Evolutionary conservation across 2,329 filamentous ascomycete species (phyloP), one percentile per base, ranked within the genome.

Genomic region (Neocucurbitaria cava): DNA sequence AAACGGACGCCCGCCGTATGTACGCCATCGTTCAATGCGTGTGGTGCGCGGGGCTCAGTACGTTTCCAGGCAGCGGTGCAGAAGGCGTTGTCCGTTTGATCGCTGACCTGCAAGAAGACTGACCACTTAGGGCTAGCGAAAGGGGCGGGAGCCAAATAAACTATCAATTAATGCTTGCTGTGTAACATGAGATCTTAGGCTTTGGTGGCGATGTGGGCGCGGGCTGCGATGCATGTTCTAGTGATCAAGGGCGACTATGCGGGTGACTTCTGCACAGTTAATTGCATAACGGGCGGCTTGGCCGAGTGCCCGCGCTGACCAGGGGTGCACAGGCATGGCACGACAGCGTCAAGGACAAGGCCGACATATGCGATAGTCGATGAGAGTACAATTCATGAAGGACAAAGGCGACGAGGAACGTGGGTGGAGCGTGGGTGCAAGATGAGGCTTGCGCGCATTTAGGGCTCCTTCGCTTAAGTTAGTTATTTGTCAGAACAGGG

Each of bases 181-280:
- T 73, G 73, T 69, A 70, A 74, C 70, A 52, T 59, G 30, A 46
- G 54, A 61, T 54, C 56, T 53, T 52, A 54, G 41, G 59, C 57
- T 45, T 49, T 60, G 60, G 61, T 58, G 66, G 65, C 55, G 61
- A 59, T 56, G n/a, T n/a, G 54, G 58, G 49, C 58, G 54, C 65
- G 39, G 53, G 54, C 63, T 66, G 61, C 54, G 58, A 67, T 66
- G 66, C 65, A 62, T 60, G 65, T 63, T 52, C 69, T 66, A 71
- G 69, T 73, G 68, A 71, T 56, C 63, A 58, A 59, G 52, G 31
- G 60, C 49, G 53, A 49, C 52, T 40, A 73, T 74, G 73, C 73
- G 69, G 68, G 73, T 76, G 71, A 70, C 71, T 66, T 66, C 69
- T 75, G 72, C 73, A 74, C 59, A 69, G 69, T 69, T 68, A 56